Percentiles rank a stretch among this genome's conserved stretches.
These are phyloP conservation scores for Mycena filopes DNA, from an alignment of 768 basidiomycete species.

Conservation along the genomic window DNA sequence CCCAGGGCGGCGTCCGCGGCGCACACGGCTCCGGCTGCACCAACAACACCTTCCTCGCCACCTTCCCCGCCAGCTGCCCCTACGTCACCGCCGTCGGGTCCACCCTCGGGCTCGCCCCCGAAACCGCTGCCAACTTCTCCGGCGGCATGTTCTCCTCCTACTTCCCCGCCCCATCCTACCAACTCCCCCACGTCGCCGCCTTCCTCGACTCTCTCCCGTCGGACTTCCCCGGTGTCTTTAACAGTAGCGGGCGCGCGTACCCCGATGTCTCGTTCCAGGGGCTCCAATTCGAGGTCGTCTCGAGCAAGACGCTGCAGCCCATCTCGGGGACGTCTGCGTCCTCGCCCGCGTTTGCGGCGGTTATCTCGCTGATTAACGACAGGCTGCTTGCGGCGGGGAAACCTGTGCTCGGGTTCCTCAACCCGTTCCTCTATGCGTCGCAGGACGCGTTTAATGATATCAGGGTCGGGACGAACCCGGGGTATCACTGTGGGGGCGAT, in stretches of 20 bases:
- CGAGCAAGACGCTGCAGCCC: neutral
- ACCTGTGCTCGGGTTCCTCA: neutral
- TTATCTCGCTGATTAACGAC: slow-evolving; percentile 1
- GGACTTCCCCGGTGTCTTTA: slow-evolving; percentile 2
- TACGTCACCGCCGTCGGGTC: neutral
- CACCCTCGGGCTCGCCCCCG: neutral
- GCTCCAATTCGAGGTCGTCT: neutral
- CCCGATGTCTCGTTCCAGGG: slow-evolving; percentile 1
- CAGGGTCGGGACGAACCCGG: neutral
- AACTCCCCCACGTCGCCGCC: neutral
- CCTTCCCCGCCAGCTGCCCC: slow-evolving; percentile 7
- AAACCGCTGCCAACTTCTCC: slow-evolving; percentile 2
- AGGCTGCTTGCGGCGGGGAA: neutral
- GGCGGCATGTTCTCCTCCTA: neutral
- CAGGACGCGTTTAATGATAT: neutral
- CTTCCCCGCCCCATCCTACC: slow-evolving; percentile 2
- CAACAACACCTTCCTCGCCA: slow-evolving; percentile 1
- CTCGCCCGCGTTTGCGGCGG: neutral
- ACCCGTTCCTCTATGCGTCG: neutral
- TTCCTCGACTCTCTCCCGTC: neutral
- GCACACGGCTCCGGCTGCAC: neutral
- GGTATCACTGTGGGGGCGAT: too few relatives aligned
- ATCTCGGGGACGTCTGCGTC: neutral
- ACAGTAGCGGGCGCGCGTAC: neutral
- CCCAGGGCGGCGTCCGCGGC: slow-evolving; percentile 8